A percentile compares a stretch with the other conserved stretches of the same genome.
Conservation (phyloP, 768 basidiomycete species). For the Rubroboletus satanas region DNA sequence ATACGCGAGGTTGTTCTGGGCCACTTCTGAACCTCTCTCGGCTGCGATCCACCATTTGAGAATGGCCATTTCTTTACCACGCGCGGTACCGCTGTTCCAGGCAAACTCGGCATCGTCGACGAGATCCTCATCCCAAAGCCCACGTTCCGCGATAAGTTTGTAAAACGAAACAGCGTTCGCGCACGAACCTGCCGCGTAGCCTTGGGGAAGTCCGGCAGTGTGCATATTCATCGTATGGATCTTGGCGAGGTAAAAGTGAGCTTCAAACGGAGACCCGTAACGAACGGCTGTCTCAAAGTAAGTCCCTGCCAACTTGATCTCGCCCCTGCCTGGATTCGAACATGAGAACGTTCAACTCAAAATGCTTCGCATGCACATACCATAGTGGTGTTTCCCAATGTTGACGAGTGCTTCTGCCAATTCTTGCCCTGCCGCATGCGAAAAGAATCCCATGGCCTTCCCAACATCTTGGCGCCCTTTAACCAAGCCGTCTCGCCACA, state of each 20-base stretch:
- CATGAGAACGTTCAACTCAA: constrained; percentile 2
- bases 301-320: constrained; percentile 58
- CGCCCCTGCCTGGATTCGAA: constrained; percentile 55
- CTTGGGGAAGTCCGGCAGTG: constrained; percentile 38
- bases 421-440: constrained; percentile 78
- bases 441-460: constrained; percentile 66
- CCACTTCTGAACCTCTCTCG: constrained; percentile 86
- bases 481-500: constrained; percentile 84
- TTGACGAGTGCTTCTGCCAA: constrained; percentile 92
- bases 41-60: constrained; percentile 94
- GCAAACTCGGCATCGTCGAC: constrained; percentile 74
- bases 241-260: constrained; percentile 89
- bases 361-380: constrained; percentile 33
- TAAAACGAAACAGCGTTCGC: constrained; percentile 89
- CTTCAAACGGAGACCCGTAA: constrained; percentile 88
- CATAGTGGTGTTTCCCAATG: constrained; percentile 74
- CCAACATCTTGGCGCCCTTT: constrained; percentile 63
- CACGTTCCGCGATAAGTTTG: constrained; percentile 89
- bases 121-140: constrained; percentile 80
- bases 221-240: constrained; percentile 63
- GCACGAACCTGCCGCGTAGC: constrained; percentile 69
- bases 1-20: constrained; percentile 94
- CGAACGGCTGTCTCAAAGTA: constrained; percentile 85
- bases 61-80: constrained; percentile 79
- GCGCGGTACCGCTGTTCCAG: constrained; percentile 67